Evolutionary conservation across 306 rosid genomes (phyloP).

Genomic region (Ormosia semicastrata): DNA sequence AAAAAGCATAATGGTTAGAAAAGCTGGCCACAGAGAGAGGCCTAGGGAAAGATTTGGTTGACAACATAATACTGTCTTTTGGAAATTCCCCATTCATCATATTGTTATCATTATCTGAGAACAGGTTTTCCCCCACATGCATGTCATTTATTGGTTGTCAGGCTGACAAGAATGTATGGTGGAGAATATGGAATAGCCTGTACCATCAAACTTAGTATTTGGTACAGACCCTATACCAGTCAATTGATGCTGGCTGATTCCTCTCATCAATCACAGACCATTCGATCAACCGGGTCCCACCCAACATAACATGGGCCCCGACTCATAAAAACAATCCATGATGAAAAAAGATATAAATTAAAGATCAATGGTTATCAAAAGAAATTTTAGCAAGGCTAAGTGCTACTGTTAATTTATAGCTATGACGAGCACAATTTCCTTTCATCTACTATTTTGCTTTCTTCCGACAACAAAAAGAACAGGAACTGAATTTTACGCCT

Average conservation of each 20-base stretch:
- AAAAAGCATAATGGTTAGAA: background rate
- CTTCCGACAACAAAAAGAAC: conserved; percentile 29
- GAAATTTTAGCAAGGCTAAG: background rate
- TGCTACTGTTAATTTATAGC: background rate
- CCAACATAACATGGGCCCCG: background rate
- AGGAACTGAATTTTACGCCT: conserved; percentile 6
- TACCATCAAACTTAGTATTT: conserved; percentile 31
- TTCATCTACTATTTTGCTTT: background rate
- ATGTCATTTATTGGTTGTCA: conserved; percentile 46
- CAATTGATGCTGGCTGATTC: conserved; percentile 29
- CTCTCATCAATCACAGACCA: conserved; percentile 28
- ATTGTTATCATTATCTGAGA: conserved; percentile 16
- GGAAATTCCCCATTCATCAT: conserved; percentile 18
- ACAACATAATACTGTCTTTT: background rate
- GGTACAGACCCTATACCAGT: conserved; percentile 39
- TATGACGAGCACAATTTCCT: background rate
- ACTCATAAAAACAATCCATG: background rate
- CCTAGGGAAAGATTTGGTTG: conserved; percentile 9
- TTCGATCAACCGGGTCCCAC: conserved; percentile 27
- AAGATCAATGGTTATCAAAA: background rate
- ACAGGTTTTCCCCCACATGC: conserved; percentile 36
- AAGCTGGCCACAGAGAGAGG: background rate
- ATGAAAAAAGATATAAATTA: no score
- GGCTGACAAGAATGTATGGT: conserved; percentile 57
- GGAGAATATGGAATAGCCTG: conserved; percentile 50